Conservation (phyloP, 2,329 filamentous ascomycete genomes). For the Aspergillus sojae region DNA sequence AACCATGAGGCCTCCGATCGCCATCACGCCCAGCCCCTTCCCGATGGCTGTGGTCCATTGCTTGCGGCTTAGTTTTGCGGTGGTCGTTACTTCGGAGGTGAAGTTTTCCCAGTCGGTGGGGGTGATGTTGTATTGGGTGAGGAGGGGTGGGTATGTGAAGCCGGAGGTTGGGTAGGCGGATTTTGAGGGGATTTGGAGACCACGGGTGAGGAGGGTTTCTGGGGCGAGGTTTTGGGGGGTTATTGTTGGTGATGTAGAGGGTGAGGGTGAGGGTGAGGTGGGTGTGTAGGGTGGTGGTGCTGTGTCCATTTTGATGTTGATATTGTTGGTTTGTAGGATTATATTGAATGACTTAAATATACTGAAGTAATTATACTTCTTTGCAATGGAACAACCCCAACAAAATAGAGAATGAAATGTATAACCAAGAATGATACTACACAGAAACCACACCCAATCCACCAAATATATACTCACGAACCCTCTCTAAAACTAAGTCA, state of each 20-base stretch:
- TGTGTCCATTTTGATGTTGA: not conserved
- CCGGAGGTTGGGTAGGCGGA: constrained; percentile 30
- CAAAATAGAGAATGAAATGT: too few species aligned
- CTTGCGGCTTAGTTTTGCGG: constrained; percentile 29
- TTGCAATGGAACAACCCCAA: too few species aligned
- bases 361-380: too few species aligned
- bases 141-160: constrained; percentile 33
- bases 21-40: constrained; percentile 31
- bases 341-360: too few species aligned
- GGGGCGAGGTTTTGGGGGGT: not conserved
- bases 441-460: too few species aligned
- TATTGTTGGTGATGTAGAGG: not conserved
- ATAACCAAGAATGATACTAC: too few species aligned
- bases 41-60: constrained; percentile 36
- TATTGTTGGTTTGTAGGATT: too few species aligned
- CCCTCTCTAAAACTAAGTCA: too few species aligned
- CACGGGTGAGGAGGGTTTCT: constrained; percentile 22
- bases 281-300: not conserved
- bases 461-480: too few species aligned
- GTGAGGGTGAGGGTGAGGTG: not conserved
- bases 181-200: constrained; percentile 34
- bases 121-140: constrained; percentile 24
- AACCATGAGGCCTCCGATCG: constrained; percentile 34
- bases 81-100: constrained; percentile 29
- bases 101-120: constrained; percentile 30